These are phyloP conservation scores for Tolypocladium inflatum DNA, from an alignment of 2,329 filamentous ascomycete genomes.

Conservation along the genomic window DNA sequence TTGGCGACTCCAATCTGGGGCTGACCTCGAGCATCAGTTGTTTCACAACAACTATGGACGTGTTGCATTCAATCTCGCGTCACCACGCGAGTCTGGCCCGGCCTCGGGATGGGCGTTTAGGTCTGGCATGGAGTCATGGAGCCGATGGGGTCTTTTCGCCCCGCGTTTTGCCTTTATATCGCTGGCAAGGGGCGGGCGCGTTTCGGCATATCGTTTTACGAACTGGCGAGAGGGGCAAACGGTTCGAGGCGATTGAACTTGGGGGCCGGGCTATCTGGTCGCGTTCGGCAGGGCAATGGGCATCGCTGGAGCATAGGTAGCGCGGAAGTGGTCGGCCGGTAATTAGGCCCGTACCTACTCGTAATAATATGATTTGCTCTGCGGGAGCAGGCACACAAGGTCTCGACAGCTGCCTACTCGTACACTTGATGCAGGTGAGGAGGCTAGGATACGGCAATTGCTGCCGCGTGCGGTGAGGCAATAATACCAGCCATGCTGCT, in stretches of 20 bases:
- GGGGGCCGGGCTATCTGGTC: neutral
- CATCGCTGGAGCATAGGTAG: neutral
- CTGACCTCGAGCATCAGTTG: neutral
- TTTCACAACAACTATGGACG: neutral
- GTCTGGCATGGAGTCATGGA: neutral
- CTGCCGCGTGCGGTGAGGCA: neutral
- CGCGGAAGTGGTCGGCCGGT: neutral
- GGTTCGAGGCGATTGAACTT: neutral
- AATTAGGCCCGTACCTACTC: neutral
- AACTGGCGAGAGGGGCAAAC: neutral
- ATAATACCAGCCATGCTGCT: neutral
- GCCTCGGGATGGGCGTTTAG: neutral
- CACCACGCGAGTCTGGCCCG: neutral
- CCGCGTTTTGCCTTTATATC: too few species aligned
- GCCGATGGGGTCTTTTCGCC: neutral
- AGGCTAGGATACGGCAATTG: neutral
- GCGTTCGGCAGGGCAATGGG: neutral
- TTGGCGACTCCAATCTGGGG: neutral
- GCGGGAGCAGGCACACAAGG: neutral
- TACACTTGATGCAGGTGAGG: neutral
- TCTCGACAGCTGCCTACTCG: neutral
- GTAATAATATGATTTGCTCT: too few species aligned
- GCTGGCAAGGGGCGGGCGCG: neutral
- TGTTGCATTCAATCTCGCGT: neutral
- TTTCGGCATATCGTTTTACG: neutral